Evolutionary conservation across 2,329 filamentous ascomycete genomes (phyloP).

Genomic region (Aspergillus amoenus): DNA sequence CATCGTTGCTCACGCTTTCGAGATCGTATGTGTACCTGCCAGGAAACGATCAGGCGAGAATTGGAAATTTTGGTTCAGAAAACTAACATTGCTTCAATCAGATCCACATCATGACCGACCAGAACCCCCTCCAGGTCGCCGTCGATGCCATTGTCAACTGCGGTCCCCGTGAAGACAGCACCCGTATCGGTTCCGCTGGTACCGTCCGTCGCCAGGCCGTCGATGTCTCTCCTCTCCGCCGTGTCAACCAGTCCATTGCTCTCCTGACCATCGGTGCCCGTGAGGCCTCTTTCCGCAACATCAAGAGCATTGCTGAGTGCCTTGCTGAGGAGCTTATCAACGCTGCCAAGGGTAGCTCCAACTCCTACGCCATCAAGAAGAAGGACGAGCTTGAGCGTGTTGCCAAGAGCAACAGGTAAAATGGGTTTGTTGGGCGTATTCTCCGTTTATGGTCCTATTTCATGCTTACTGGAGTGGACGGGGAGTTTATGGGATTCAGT

Average conservation of each 20-base stretch:
- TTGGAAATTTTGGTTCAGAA: neutral
- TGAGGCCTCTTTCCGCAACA: slow-evolving; percentile 98
- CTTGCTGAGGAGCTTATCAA: slow-evolving; percentile 99
- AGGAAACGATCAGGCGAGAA: neutral
- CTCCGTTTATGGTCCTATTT: slow-evolving; percentile 40
- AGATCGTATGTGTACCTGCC: slow-evolving; percentile 76
- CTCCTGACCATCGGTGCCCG: slow-evolving; percentile 98
- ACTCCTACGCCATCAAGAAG: slow-evolving; percentile 99
- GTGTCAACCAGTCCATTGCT: slow-evolving; percentile 99
- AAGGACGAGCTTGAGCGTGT: slow-evolving; percentile 99
- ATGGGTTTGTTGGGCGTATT: slow-evolving; percentile 37
- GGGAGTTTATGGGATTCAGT: slow-evolving; percentile 43
- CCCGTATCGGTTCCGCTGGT: slow-evolving; percentile 98
- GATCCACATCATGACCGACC: slow-evolving; percentile 99
- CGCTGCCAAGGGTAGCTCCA: slow-evolving; percentile 99
- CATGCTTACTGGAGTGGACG: slow-evolving; percentile 42
- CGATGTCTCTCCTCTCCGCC: slow-evolving; percentile 98
- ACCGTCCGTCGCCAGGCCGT: slow-evolving; percentile 99
- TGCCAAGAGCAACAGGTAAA: slow-evolving; percentile 99
- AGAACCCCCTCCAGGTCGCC: slow-evolving; percentile 99
- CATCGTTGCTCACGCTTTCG: slow-evolving; percentile 98
- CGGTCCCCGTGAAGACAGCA: slow-evolving; percentile 99
- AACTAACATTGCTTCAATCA: slow-evolving; percentile 36
- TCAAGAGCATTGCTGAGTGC: slow-evolving; percentile 99
- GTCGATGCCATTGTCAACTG: slow-evolving; percentile 99